phyloP scores from a whole-genome alignment of 2,329 filamentous ascomycete genomes.

The Grosmannia clavigera region DNA sequence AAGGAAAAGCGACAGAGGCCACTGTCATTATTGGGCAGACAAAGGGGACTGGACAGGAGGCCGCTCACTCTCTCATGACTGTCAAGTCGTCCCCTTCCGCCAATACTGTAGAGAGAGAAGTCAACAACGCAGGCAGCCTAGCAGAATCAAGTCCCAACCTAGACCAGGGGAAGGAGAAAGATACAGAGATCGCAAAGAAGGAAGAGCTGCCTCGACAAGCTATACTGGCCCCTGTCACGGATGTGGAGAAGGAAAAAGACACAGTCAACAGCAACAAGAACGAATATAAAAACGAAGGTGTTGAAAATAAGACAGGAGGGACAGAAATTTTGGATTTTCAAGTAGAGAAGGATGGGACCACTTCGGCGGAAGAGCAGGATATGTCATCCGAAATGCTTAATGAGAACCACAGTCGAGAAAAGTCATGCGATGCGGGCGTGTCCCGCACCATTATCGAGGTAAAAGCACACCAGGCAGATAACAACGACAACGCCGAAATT shows the following conservation, averaged over 20 bases:
- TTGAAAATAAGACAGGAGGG: not conserved
- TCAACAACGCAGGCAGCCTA: not conserved
- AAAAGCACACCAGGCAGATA: not conserved
- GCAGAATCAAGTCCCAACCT: slow-evolving; percentile 6
- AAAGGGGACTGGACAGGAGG: not conserved
- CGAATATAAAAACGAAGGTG: not conserved
- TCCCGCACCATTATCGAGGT: not conserved
- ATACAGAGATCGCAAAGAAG: not conserved
- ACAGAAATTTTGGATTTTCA: not conserved
- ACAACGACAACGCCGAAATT: not conserved
- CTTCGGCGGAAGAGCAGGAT: not conserved
- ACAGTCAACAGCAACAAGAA: not conserved
- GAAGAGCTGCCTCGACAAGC: not conserved
- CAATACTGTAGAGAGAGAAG: not conserved
- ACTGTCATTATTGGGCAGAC: not conserved
- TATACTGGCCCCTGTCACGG: not conserved
- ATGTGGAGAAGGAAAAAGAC: not conserved
- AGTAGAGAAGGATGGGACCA: not conserved
- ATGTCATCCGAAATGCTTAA: not conserved
- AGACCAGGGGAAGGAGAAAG: slow-evolving; percentile 10
- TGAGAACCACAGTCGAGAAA: not conserved
- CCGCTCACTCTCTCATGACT: not conserved
- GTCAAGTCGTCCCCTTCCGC: not conserved
- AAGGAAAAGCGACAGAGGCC: not conserved
- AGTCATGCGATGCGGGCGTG: not conserved